These are phyloP conservation scores for Rhizophora mangle DNA, from an alignment of 345 rosid genomes.

Conservation along the genomic window DNA sequence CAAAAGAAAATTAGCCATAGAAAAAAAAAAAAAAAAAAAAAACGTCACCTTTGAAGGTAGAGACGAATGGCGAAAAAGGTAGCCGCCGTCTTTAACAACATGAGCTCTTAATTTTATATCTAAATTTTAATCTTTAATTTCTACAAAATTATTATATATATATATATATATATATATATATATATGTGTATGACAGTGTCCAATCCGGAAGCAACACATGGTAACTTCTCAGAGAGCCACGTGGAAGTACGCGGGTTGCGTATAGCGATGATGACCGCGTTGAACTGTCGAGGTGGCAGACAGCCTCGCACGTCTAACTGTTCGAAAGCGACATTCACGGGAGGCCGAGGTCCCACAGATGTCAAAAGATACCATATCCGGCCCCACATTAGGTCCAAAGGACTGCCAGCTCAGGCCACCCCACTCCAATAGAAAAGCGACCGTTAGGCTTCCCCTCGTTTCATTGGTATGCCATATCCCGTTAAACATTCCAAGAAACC, in stretches of 20 bases:
- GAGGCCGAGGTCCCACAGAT: constrained; percentile 22
- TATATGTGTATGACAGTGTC: neutral
- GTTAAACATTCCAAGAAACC: no score
- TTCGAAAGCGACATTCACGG: constrained; percentile 31
- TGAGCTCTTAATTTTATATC: no score
- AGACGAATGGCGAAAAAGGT: no score
- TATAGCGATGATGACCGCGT: constrained; percentile 13
- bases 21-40: no score
- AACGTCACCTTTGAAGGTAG: no score
- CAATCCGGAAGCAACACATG: neutral
- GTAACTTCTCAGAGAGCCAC: neutral
- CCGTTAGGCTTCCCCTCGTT: constrained; percentile 19
- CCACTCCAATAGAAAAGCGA: constrained; percentile 31
- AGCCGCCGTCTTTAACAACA: no score
- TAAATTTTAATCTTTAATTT: no score
- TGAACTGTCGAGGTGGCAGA: constrained; percentile 39
- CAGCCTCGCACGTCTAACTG: constrained; percentile 36
- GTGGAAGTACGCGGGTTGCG: constrained; percentile 9
- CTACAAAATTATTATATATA: no score
- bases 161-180: no score
- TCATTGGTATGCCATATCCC: no score
- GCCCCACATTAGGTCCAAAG: constrained; percentile 1
- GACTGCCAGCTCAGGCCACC: constrained; percentile 40
- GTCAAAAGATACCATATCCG: no score
- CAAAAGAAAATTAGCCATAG: no score